Conservation (phyloP, 306 rosid genomes). For the barrel medic (Medicago truncatula) region DNA sequence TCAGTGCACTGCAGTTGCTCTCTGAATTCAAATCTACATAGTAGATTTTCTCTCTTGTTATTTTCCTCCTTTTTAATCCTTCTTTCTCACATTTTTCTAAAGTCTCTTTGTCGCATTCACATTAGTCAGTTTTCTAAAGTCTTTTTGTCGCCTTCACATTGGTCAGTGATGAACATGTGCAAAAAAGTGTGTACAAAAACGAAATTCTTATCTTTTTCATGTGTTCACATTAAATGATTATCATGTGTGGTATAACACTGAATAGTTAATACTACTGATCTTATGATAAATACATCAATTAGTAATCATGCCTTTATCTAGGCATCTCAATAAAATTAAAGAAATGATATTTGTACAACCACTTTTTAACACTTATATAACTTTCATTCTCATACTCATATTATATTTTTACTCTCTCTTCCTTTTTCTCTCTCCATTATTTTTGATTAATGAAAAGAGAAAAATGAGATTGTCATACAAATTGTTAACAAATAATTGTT, state of each 20-base stretch:
- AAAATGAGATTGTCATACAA: no score
- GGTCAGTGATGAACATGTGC: background rate
- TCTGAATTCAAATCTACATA: background rate
- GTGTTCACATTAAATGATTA: background rate
- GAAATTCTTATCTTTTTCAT: slow-evolving; percentile 2
- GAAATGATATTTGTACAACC: no score
- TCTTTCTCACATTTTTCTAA: background rate
- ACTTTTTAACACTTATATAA: no score
- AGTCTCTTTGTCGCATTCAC: background rate
- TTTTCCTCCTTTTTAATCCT: background rate
- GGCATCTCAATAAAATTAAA: background rate
- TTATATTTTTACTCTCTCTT: no score
- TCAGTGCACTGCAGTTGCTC: slow-evolving; percentile 34
- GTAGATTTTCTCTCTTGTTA: background rate
- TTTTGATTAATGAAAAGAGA: no score
- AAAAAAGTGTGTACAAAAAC: background rate
- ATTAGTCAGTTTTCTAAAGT: background rate
- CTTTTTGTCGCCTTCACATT: background rate
- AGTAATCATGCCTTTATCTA: background rate
- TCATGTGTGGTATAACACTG: no score
- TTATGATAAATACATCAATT: no score
- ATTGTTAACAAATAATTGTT: no score
- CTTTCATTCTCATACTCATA: no score
- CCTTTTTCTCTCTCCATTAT: no score
- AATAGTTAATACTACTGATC: no score